Evolutionary conservation across 139 green algal genomes (phyloP), one percentile per base, ranked within the genome.

Genomic region (Volvox africanus): DNA sequence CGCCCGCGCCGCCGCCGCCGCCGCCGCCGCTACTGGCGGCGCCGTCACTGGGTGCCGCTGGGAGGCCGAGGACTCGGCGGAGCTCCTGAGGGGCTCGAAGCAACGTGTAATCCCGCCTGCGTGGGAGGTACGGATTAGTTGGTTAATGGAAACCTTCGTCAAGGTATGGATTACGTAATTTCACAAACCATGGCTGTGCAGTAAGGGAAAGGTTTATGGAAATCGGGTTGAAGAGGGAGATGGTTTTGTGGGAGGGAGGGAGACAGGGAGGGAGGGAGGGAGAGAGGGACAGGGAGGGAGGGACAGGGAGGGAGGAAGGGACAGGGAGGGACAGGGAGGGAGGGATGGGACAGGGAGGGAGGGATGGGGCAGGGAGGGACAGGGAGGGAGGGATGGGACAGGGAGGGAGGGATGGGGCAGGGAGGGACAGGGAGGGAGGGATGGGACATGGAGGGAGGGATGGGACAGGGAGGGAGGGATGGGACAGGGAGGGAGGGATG

Each of bases 51-150:
- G 86, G 55, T 0, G 13, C 24, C 0, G 87, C 24, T 17, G 75
- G 76, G 24, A 91, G 87, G 22, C 87, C 77, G 13, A 91, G 71
- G 18, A 91, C 26, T 55, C 87, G 75, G 14, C 87, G 87, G 0
- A 91, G 87, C 22, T 91, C 87, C 2, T 18, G 2, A 0, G 76
- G 76, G 1, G 71, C 5, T 17, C 87, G 76, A 19, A 86, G 35
- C 5, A 80, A 18, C 6, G 50, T 79, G 28, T 36, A 78, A 77
- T 91, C 87, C 9, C 87, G 76, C 76, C 87, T 91, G 87, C 21
- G 37, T 28, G 68, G 16, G 35, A 1, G 37, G 68, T 17, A 30
- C 22, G 35, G 22, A 80, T 24, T 28, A 5, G 6, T 21, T n/a
- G n/a, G n/a, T n/a, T n/a, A n/a, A 79, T 30, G 22, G 71, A 30